A percentile compares a stretch with the other conserved stretches of the same genome.
These are phyloP conservation scores for Vaccinium vitisidaea DNA, from an alignment of 148 eudicot species.

Conservation along the genomic window DNA sequence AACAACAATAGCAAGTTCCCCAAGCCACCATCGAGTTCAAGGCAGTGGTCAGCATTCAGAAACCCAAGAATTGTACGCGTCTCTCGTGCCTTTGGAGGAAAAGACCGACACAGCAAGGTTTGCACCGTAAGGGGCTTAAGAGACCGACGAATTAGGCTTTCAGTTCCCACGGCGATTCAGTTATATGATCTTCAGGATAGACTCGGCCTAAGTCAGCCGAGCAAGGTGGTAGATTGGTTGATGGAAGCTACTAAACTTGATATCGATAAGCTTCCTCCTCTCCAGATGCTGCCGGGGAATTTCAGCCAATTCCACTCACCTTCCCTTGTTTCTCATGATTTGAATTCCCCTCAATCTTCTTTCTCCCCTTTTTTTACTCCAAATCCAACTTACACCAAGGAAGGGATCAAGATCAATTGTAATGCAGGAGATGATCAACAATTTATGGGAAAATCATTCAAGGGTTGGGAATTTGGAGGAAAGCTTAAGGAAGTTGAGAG, in stretches of 20 bases:
- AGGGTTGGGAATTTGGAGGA: conserved; percentile 19
- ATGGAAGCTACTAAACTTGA: conserved; percentile 64
- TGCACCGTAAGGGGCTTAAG: conserved; percentile 68
- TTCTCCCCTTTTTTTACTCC: conserved; percentile 38
- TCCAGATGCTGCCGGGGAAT: conserved; percentile 43
- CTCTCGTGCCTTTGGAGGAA: conserved; percentile 69
- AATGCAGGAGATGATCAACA: conserved; percentile 18
- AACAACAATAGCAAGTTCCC: conserved; percentile 11
- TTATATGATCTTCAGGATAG: conserved; percentile 80
- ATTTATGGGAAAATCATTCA: conserved; percentile 15
- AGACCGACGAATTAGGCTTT: conserved; percentile 71
- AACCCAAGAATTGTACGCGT: conserved; percentile 80
- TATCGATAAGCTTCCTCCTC: conserved; percentile 76
- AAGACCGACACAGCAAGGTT: conserved; percentile 83
- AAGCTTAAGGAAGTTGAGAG: conserved; percentile 34
- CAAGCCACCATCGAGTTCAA: conserved; percentile 44
- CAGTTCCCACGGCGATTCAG: conserved; percentile 75
- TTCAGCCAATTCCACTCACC: conserved; percentile 35
- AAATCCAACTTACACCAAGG: conserved; percentile 19
- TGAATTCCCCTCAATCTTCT: conserved; percentile 31
- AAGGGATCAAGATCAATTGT: conserved; percentile 33
- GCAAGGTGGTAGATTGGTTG: conserved; percentile 85
- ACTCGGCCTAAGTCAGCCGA: conserved; percentile 70
- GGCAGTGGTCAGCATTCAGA: conserved; percentile 67
- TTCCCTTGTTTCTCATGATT: conserved; percentile 25